Base-by-base conservation (phyloP, 129 eudicot species). In the Mikania micrantha region DNA sequence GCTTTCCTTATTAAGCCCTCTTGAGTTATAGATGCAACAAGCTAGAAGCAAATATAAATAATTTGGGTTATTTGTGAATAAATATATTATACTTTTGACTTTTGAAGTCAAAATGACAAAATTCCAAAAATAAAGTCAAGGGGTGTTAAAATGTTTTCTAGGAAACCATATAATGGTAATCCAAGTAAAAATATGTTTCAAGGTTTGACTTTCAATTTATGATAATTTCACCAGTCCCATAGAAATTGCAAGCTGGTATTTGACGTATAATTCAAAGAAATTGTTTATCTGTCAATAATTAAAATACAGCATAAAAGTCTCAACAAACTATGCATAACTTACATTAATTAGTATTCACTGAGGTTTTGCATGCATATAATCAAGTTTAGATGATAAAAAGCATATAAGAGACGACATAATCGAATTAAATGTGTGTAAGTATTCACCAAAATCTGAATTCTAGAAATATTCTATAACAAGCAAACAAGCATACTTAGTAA, bases 1-100 rank as follows among this genome's bases (percentile, higher is more conserved):
- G 77, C 81, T 69, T 72, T 82, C 85, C 99, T 75, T 38, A 89
- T 60, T 32, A 94, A 66, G 19, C 97, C 99, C 75, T 94, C 99
- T 85, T 94, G 99, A 41, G 81, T 82, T 67, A 87, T 44, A 17
- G 99, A 79, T 66, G 87, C 95, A 35, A 94, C 84, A 67, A 90
- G 97, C 99, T 94, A 88, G 42, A 77, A 63, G 60, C 66, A 67
- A 69, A 78, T 39, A 77, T 12, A 35, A 4, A 32, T 32, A 32
- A 32, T 25, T 10, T 7, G 66, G 12, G 49, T 66, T 58, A 66
- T 28, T 35, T 47, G 27, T n/a, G n/a, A 73, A 4, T 8, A 12
- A 72, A 27, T 24, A 56, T 20, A 27, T 22, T 22, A 10, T 52
- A 20, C 45, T 72, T n/a, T 71, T 42, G 45, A 45, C 38, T 41